A percentile compares a stretch with the other conserved stretches of the same genome.
phyloP scores from a whole-genome alignment of 139 green algal species.

The Chlamydomonas schloesseri region DNA sequence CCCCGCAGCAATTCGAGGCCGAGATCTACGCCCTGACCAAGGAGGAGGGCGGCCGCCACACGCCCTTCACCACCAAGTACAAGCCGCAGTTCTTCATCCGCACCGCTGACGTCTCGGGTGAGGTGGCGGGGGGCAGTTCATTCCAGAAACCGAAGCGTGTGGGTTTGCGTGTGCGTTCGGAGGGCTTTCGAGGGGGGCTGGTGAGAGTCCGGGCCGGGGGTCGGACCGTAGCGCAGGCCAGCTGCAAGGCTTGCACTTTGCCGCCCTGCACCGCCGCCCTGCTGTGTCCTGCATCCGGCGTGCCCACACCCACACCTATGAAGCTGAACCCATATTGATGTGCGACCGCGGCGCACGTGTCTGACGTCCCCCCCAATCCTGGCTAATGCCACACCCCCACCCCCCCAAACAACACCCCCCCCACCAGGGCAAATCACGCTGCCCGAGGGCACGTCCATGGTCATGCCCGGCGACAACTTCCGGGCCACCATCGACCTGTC shows the following conservation, averaged over 20 bases:
- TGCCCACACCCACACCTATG: no score
- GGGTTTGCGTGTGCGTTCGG: no score
- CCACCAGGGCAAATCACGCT: constrained; percentile 86
- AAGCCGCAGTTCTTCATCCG: constrained; percentile 98
- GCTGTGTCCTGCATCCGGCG: no score
- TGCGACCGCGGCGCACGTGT: no score
- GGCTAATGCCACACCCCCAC: neutral
- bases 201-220: no score
- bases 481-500: constrained; percentile 90
- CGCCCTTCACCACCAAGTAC: constrained; percentile 98
- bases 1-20: constrained; percentile 78
- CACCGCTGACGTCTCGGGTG: constrained; percentile 91
- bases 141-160: neutral
- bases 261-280: no score
- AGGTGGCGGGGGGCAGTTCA: neutral
- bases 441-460: constrained; percentile 92
- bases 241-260: no score
- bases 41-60: constrained; percentile 98
- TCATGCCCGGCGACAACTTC: constrained; percentile 99
- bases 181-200: no score
- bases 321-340: no score
- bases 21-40: constrained; percentile 98
- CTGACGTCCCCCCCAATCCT: no score
- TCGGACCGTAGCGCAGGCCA: no score
- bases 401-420: neutral